phyloP scores from a whole-genome alignment of 2,329 filamentous ascomycete species.

The Exophiala oligosperma region DNA sequence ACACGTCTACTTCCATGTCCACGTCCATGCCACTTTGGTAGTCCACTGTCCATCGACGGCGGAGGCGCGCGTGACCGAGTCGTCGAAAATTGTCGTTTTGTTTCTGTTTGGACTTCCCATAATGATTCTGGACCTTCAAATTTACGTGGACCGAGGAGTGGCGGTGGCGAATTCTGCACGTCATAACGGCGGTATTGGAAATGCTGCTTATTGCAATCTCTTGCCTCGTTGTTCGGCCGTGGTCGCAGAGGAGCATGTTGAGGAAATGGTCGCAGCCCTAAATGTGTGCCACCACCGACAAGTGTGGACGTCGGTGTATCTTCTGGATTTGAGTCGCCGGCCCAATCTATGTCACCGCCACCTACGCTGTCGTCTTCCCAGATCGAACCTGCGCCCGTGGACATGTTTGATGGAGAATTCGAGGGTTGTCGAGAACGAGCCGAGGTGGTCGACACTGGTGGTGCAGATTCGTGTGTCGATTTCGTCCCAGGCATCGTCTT shows the following conservation, averaged over 20 bases:
- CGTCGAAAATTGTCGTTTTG: not conserved
- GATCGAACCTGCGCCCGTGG: slow-evolving; percentile 34
- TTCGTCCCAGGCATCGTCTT: not conserved
- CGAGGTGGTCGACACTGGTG: not conserved
- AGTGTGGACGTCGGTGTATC: slow-evolving; percentile 12
- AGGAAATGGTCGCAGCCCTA: not conserved
- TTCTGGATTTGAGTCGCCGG: no score
- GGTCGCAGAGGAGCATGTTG: not conserved
- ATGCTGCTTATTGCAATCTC: not conserved
- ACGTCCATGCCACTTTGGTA: no score
- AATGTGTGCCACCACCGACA: not conserved
- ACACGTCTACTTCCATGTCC: no score
- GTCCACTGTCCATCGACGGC: no score
- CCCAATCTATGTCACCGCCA: slow-evolving; percentile 9
- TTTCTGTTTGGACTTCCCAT: not conserved
- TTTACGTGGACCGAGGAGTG: not conserved
- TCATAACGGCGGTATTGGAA: not conserved
- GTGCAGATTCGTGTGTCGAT: not conserved
- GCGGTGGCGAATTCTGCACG: not conserved
- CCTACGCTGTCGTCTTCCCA: slow-evolving; percentile 39
- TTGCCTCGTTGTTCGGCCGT: not conserved
- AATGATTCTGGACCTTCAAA: not conserved
- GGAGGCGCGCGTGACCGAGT: no score
- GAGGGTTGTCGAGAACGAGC: slow-evolving; percentile 9
- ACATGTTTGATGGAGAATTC: slow-evolving; percentile 13